These are phyloP conservation scores for Trichophyton mentagrophytes DNA, from an alignment of 2,329 filamentous ascomycete species.

Conservation along the genomic window DNA sequence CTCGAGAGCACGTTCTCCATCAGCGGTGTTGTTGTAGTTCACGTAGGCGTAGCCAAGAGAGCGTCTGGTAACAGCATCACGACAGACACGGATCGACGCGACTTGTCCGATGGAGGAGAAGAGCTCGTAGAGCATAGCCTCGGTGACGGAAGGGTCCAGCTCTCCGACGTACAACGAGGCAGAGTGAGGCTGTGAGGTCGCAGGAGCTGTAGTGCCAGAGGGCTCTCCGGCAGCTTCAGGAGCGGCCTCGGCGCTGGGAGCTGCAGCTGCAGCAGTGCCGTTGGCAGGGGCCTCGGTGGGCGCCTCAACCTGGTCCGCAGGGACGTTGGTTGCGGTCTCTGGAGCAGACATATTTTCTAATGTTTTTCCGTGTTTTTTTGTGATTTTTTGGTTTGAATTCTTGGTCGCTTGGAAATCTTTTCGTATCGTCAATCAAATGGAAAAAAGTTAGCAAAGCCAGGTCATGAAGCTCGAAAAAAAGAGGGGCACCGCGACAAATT, in stretches of 20 bases:
- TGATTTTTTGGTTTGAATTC: not conserved
- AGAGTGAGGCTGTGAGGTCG: conserved; percentile 73
- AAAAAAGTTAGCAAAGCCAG: not conserved
- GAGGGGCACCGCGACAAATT: not conserved
- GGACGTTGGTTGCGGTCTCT: conserved; percentile 62
- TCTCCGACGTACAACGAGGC: conserved; percentile 98
- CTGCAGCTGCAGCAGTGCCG: conserved; percentile 42
- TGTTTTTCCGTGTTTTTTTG: conserved; percentile 38
- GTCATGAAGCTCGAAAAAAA: not conserved
- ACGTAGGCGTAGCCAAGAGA: conserved; percentile 99
- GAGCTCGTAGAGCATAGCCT: conserved; percentile 99
- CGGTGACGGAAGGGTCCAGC: conserved; percentile 92
- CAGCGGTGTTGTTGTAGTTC: conserved; percentile 96
- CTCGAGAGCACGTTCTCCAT: conserved; percentile 96
- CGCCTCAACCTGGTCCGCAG: conserved; percentile 49
- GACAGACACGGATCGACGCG: conserved; percentile 98
- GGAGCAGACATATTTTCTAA: conserved; percentile 61
- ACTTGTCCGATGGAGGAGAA: conserved; percentile 99
- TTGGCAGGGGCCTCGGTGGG: conserved; percentile 46
- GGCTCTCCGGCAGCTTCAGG: conserved; percentile 27
- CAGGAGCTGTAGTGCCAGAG: conserved; percentile 39
- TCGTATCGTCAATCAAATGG: not conserved
- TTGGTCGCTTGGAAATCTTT: conserved; percentile 2
- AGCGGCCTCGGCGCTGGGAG: conserved; percentile 40
- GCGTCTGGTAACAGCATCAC: conserved; percentile 94